phyloP scores from a whole-genome alignment of 306 rosid genomes.

The Gynostemma pentaphyllum region DNA sequence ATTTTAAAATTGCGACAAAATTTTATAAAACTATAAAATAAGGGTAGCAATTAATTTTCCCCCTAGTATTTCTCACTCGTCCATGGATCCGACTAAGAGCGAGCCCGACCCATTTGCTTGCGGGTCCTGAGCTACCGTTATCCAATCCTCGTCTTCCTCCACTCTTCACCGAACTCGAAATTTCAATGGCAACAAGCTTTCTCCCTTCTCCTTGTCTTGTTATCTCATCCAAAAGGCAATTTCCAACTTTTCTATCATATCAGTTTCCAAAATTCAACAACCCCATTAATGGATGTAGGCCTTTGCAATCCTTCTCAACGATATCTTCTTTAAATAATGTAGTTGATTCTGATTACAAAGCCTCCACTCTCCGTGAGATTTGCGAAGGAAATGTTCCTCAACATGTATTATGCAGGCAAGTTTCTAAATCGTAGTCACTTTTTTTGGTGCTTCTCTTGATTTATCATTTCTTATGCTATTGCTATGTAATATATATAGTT shows the following conservation, averaged over 20 bases:
- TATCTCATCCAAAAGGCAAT: neutral
- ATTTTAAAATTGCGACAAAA: too few species aligned
- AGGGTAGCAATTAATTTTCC: too few species aligned
- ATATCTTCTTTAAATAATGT: slow-evolving; percentile 21
- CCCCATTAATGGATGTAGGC: slow-evolving; percentile 12
- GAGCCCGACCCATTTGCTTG: too few species aligned
- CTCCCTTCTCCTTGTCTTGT: slow-evolving; percentile 16
- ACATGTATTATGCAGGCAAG: slow-evolving; percentile 45
- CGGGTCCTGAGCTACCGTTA: too few species aligned
- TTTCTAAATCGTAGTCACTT: neutral
- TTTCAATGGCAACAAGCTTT: slow-evolving; percentile 21
- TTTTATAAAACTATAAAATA: too few species aligned
- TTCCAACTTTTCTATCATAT: slow-evolving; percentile 4
- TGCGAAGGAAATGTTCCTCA: slow-evolving; percentile 50
- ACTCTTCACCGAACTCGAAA: too few species aligned
- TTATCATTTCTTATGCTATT: neutral
- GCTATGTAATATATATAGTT: neutral
- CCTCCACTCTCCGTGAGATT: slow-evolving; percentile 40
- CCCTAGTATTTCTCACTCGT: too few species aligned
- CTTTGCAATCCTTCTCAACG: slow-evolving; percentile 22
- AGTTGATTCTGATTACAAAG: neutral
- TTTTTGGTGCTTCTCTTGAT: neutral
- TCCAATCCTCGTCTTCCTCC: too few species aligned
- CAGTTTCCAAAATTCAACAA: slow-evolving; percentile 18
- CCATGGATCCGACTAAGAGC: too few species aligned